phyloP scores from a whole-genome alignment of 768 basidiomycete species.

The Mycena rosella region DNA sequence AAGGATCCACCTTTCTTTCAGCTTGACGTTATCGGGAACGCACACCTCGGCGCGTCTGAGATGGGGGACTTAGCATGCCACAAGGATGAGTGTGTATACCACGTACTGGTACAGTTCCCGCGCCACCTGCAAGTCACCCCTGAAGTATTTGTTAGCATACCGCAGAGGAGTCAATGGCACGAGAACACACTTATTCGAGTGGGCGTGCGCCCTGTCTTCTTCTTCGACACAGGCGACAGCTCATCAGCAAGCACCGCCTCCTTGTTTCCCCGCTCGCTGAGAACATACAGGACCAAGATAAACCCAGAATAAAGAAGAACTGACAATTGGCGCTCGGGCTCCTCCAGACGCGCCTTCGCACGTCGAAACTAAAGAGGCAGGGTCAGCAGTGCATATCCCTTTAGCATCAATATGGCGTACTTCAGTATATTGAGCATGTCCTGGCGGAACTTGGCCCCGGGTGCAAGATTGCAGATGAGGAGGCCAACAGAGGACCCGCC shows the following conservation, averaged over 20 bases:
- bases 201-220: slow-evolving; percentile 88
- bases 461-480: slow-evolving; percentile 89
- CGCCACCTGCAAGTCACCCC: slow-evolving; percentile 85
- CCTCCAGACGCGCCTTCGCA: slow-evolving; percentile 73
- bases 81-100: too few species aligned
- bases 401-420: slow-evolving; percentile 54
- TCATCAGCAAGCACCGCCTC: slow-evolving; percentile 72
- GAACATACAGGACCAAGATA: slow-evolving; percentile 16
- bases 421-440: slow-evolving; percentile 95
- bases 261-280: slow-evolving; percentile 71
- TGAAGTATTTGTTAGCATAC: slow-evolving; percentile 44
- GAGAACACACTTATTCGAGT: slow-evolving; percentile 79
- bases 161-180: not conserved
- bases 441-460: slow-evolving; percentile 83
- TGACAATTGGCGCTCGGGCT: slow-evolving; percentile 81
- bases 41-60: slow-evolving; percentile 86
- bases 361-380: slow-evolving; percentile 68
- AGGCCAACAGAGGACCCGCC: slow-evolving; percentile 85
- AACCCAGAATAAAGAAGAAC: slow-evolving; percentile 43
- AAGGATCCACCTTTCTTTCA: slow-evolving; percentile 90
- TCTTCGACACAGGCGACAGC: slow-evolving; percentile 79
- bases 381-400: slow-evolving; percentile 2
- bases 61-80: too few species aligned
- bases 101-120: slow-evolving; percentile 85
- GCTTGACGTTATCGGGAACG: slow-evolving; percentile 88